phyloP scores from a whole-genome alignment of 768 basidiomycete genomes.

The Boletus reticulatus region DNA sequence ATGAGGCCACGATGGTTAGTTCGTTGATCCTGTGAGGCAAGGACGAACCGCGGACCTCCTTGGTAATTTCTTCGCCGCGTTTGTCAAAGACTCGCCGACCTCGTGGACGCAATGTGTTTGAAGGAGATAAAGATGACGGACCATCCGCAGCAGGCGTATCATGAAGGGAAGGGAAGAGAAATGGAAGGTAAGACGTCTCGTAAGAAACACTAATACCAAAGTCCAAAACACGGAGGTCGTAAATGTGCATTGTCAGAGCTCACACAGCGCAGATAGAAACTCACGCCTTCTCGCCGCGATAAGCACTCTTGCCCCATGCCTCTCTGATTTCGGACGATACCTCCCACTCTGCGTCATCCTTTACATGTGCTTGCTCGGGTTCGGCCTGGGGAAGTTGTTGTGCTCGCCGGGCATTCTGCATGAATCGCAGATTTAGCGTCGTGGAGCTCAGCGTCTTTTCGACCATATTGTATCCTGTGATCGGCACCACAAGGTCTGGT shows the following conservation, averaged over 20 bases:
- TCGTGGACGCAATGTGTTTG: slow-evolving; percentile 30
- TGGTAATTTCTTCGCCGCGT: slow-evolving; percentile 44
- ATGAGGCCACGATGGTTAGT: slow-evolving; percentile 16
- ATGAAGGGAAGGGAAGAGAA: slow-evolving; percentile 47
- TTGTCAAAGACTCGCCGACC: slow-evolving; percentile 56
- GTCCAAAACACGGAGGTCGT: slow-evolving; percentile 8
- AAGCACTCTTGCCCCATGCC: slow-evolving; percentile 43
- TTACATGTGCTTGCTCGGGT: slow-evolving; percentile 50
- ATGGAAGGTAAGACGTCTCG: slow-evolving; percentile 66
- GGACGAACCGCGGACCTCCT: slow-evolving; percentile 21
- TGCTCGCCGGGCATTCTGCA: slow-evolving; percentile 66
- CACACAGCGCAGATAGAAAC: slow-evolving; percentile 10
- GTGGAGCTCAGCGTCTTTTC: slow-evolving; percentile 59
- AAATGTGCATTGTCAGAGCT: slow-evolving; percentile 19
- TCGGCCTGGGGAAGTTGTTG: slow-evolving; percentile 51
- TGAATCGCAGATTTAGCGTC: slow-evolving; percentile 65
- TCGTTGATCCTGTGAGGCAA: slow-evolving; percentile 18
- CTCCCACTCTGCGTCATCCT: slow-evolving; percentile 68
- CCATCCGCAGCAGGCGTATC: slow-evolving; percentile 23
- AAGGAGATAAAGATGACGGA: slow-evolving; percentile 20
- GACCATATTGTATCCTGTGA: slow-evolving; percentile 5
- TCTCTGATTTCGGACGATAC: slow-evolving; percentile 50
- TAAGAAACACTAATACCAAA: slow-evolving; percentile 38
- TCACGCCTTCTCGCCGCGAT: slow-evolving; percentile 29
- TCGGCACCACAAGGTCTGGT: too few relatives aligned